phyloP scores from a whole-genome alignment of 2,329 filamentous ascomycete genomes.

The Niveomyces coronatus region DNA sequence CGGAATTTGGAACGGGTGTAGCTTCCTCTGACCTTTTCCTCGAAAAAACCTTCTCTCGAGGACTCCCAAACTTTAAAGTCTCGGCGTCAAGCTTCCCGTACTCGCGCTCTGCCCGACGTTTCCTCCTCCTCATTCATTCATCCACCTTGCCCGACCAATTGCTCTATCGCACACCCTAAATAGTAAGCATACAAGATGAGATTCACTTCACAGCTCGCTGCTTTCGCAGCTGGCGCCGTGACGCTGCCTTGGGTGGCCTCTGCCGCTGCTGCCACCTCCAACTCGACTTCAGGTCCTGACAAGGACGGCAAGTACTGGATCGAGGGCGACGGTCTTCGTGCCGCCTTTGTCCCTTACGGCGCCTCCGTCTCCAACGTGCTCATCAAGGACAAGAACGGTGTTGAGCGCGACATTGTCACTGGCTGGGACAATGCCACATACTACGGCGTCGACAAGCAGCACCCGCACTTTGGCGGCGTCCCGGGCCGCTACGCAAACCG shows the following conservation, averaged over 20 bases:
- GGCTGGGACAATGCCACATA: slow-evolving; percentile 69
- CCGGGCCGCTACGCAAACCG: slow-evolving; percentile 73
- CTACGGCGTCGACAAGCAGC: slow-evolving; percentile 53
- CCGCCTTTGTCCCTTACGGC: slow-evolving; percentile 63
- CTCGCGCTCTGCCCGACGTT: too few relatives aligned
- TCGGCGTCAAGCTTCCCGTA: too few relatives aligned
- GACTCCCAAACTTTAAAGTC: too few relatives aligned
- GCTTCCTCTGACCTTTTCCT: too few relatives aligned
- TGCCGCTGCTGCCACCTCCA: slow-evolving; percentile 8
- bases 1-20: too few relatives aligned
- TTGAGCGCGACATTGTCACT: slow-evolving; percentile 59
- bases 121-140: too few relatives aligned
- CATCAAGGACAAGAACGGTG: slow-evolving; percentile 57
- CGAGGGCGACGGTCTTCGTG: slow-evolving; percentile 53
- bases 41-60: too few relatives aligned
- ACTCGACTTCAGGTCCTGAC: slow-evolving; percentile 31
- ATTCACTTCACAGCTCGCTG: slow-evolving; percentile 8
- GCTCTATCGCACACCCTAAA: neutral
- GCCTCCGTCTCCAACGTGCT: slow-evolving; percentile 63
- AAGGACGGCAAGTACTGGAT: slow-evolving; percentile 63
- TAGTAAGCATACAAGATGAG: slow-evolving; percentile 13
- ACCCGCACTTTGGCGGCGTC: slow-evolving; percentile 63
- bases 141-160: too few relatives aligned
- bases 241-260: slow-evolving; percentile 12
- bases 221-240: slow-evolving; percentile 13